A percentile compares a stretch with the other conserved stretches of the same genome.
Conservation (phyloP, 345 rosid species). For the Syzygium aqueum region DNA sequence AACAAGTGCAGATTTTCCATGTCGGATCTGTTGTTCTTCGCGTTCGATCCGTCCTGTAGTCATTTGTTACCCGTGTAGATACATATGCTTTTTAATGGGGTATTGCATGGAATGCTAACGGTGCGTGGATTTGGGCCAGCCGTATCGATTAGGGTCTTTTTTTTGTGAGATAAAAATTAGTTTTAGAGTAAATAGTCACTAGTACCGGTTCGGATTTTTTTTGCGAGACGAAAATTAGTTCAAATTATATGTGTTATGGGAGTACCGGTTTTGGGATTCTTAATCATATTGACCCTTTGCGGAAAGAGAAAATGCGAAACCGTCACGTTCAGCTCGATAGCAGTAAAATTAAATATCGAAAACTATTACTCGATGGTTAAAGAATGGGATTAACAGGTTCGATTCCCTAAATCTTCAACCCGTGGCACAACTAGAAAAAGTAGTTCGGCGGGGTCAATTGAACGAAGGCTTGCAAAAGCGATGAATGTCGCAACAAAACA, state of each 20-base stretch:
- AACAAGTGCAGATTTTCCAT: not conserved
- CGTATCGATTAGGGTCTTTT: not conserved
- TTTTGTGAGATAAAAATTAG: not conserved
- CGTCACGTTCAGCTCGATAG: not conserved
- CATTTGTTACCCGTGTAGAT: not conserved
- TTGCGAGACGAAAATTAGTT: not conserved
- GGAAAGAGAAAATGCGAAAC: not conserved
- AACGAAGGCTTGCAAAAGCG: not conserved
- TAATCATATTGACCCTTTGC: not conserved
- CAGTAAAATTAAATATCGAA: too few relatives aligned
- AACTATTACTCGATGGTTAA: too few relatives aligned
- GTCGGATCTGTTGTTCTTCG: not conserved
- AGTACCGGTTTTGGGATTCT: not conserved
- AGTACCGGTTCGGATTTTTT: not conserved
- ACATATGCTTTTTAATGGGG: not conserved
- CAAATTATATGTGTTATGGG: not conserved
- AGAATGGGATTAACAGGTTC: not conserved
- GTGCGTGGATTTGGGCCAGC: not conserved
- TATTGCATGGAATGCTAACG: not conserved
- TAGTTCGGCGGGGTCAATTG: not conserved
- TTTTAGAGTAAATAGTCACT: not conserved
- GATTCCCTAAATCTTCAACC: not conserved
- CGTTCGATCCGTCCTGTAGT: not conserved
- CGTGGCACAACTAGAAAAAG: not conserved
- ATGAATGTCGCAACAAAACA: fast-evolving